These are phyloP conservation scores for Yamagishiella unicocca DNA, from an alignment of 139 green algal genomes.

Conservation along the genomic window DNA sequence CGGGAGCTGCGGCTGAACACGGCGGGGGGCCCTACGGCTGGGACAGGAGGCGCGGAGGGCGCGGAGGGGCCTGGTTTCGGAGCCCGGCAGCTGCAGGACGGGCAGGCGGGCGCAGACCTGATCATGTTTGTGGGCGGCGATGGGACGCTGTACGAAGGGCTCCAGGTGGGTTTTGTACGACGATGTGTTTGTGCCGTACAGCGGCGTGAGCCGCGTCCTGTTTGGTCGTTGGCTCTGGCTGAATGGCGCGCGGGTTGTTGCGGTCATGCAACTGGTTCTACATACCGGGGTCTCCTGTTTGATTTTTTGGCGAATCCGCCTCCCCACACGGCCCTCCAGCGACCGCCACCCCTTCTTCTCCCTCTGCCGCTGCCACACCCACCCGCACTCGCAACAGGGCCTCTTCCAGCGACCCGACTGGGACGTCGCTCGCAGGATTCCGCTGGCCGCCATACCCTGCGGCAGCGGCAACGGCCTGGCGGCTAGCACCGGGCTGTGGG, in stretches of 20 bases:
- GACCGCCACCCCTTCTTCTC: no score
- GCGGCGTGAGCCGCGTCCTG: no score
- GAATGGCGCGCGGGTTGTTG: no score
- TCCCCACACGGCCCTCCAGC: no score
- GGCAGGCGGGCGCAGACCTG: constrained; percentile 38
- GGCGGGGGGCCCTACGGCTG: not conserved
- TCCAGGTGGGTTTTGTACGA: no score
- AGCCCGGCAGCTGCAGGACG: not conserved
- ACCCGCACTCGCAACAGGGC: constrained; percentile 65
- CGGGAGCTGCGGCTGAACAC: constrained; percentile 36
- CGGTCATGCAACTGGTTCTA: no score
- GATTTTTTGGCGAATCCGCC: no score
- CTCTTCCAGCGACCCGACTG: constrained; percentile 80
- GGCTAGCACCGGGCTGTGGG: constrained; percentile 74
- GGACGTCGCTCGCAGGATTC: constrained; percentile 56
- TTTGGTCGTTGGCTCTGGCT: no score
- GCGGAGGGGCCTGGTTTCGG: not conserved
- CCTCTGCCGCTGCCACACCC: no score
- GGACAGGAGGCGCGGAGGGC: not conserved
- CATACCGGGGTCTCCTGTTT: no score
- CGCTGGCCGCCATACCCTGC: constrained; percentile 72
- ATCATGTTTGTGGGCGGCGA: constrained; percentile 81
- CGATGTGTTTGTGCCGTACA: not conserved
- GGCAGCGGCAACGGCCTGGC: constrained; percentile 83
- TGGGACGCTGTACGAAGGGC: constrained; percentile 78